Conservation (phyloP, 176 grass and related monocot species). For the Oryza longistaminata region DNA sequence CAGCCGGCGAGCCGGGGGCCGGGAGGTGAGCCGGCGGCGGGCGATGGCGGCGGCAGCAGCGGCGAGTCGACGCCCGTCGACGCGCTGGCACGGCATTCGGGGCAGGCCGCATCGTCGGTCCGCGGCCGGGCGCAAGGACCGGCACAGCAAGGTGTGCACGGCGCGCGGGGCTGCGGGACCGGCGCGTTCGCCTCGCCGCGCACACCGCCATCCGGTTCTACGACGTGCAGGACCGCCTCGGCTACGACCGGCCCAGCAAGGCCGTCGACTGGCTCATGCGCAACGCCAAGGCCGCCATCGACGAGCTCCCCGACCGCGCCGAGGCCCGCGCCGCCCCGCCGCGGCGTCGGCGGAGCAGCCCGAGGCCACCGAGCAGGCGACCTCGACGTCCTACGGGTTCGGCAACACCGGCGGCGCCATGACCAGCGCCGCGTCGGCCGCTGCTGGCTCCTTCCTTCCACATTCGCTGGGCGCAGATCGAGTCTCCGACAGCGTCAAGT, state of each 20-base stretch:
- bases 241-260: slow-evolving; percentile 97
- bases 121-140: slow-evolving; percentile 85
- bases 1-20: slow-evolving; percentile 16
- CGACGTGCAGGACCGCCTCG: slow-evolving; percentile 94
- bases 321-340: slow-evolving; percentile 35
- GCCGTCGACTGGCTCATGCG: slow-evolving; percentile 98
- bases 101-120: slow-evolving; percentile 93
- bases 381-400: slow-evolving; percentile 61
- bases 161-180: slow-evolving; percentile 82
- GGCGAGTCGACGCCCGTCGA: slow-evolving; percentile 82
- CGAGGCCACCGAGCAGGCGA: slow-evolving; percentile 32
- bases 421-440: slow-evolving; percentile 12
- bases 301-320: slow-evolving; percentile 65
- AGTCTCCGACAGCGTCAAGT: slow-evolving; percentile 78
- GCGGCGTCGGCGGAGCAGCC: not conserved
- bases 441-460: slow-evolving; percentile 53
- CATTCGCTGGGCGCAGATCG: slow-evolving; percentile 59
- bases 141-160: slow-evolving; percentile 98
- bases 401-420: slow-evolving; percentile 30
- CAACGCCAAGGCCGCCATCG: slow-evolving; percentile 82
- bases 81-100: slow-evolving; percentile 51
- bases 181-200: slow-evolving; percentile 87
- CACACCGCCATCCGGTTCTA: slow-evolving; percentile 99
- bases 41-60: slow-evolving; percentile 36
- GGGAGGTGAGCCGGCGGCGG: not conserved